These are phyloP conservation scores for Aspergillus sp. DNA, from an alignment of 2,329 filamentous ascomycete species.

Conservation along the genomic window DNA sequence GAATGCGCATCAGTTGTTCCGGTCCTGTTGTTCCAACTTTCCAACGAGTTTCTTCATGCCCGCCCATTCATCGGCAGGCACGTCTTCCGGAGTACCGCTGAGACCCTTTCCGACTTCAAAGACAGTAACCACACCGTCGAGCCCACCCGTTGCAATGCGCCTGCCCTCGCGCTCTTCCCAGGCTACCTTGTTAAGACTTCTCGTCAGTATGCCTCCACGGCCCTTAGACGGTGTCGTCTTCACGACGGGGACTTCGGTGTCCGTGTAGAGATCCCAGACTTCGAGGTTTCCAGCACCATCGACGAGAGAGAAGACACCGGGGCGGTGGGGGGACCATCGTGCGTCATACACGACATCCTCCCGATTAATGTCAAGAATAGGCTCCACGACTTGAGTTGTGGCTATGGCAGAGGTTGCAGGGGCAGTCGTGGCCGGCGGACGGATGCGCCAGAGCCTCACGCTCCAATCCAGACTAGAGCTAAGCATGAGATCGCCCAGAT, in stretches of 20 bases:
- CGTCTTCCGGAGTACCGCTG: slow-evolving; percentile 80
- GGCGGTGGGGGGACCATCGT: slow-evolving; percentile 90
- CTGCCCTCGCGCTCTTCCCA: slow-evolving; percentile 92
- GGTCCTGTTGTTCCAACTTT: slow-evolving; percentile 63
- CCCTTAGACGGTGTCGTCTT: slow-evolving; percentile 69
- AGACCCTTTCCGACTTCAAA: slow-evolving; percentile 78
- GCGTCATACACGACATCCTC: slow-evolving; percentile 98
- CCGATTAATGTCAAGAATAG: slow-evolving; percentile 84
- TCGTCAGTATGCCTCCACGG: slow-evolving; percentile 69
- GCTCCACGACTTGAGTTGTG: slow-evolving; percentile 59
- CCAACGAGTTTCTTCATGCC: slow-evolving; percentile 87
- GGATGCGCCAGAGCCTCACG: slow-evolving; percentile 94
- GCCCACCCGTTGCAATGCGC: slow-evolving; percentile 82
- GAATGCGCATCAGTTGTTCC: slow-evolving; percentile 28
- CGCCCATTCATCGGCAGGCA: slow-evolving; percentile 87
- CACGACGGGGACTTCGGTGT: slow-evolving; percentile 88
- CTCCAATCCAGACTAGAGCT: slow-evolving; percentile 96
- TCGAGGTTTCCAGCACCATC: slow-evolving; percentile 91
- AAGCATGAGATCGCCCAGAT: slow-evolving; percentile 89
- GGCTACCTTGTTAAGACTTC: slow-evolving; percentile 88
- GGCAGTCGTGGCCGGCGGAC: slow-evolving; percentile 50
- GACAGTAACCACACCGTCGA: slow-evolving; percentile 86
- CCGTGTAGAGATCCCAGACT: slow-evolving; percentile 90
- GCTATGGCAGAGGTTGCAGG: slow-evolving; percentile 40
- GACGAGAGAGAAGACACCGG: slow-evolving; percentile 90